Conservation (phyloP, 495 filamentous ascomycete genomes). For the Darksidea phi region DNA sequence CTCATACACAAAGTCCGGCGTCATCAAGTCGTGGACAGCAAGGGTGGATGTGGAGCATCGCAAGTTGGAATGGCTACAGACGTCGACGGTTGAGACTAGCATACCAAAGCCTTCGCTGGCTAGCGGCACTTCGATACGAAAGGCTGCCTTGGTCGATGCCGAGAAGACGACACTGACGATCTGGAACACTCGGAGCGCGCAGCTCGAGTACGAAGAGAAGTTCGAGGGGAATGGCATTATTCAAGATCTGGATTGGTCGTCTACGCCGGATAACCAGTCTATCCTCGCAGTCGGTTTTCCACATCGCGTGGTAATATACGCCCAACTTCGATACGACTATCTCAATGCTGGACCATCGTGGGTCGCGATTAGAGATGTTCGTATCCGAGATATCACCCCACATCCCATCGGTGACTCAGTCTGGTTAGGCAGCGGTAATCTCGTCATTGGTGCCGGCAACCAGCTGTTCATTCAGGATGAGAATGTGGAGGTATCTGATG, state of each 20-base stretch:
- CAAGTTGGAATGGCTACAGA: constrained; percentile 77
- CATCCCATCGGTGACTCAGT: constrained; percentile 91
- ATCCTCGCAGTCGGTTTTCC: constrained; percentile 90
- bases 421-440: constrained; percentile 79
- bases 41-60: constrained; percentile 58
- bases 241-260: constrained; percentile 90
- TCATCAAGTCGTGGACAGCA: constrained; percentile 83
- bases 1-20: constrained; percentile 74
- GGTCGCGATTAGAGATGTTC: constrained; percentile 79
- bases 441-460: constrained; percentile 87
- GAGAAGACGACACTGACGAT: constrained; percentile 77
- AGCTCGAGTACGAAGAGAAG: constrained; percentile 75
- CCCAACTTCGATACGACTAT: constrained; percentile 93
- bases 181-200: constrained; percentile 81
- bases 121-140: constrained; percentile 83
- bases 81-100: constrained; percentile 78
- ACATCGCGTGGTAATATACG: constrained; percentile 77
- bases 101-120: constrained; percentile 71
- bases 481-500: constrained; percentile 61
- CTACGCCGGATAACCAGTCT: constrained; percentile 85
- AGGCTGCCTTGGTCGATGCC: constrained; percentile 77
- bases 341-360: constrained; percentile 86
- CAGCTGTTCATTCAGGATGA: constrained; percentile 88
- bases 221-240: constrained; percentile 74
- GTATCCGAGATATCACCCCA: constrained; percentile 76